Evolutionary conservation across 2,329 filamentous ascomycete species (phyloP), one percentile per base, ranked within the genome.

Genomic region (Dothistroma pini): DNA sequence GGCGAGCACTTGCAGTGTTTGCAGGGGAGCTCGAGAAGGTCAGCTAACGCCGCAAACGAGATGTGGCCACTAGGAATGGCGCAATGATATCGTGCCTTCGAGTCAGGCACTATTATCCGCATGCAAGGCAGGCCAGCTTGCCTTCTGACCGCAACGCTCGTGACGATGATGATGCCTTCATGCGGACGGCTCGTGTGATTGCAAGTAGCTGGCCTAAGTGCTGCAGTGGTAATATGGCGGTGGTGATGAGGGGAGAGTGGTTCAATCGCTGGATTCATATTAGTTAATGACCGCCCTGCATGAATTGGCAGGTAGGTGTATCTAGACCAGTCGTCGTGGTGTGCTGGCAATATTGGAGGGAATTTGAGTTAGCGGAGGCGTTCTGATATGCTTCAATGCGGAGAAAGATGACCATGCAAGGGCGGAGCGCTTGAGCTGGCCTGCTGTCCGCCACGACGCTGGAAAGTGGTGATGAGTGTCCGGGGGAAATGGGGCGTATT

Each of bases 21-120:
- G 48, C 49, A 51, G 51, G 50, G 35, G 44, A 54, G 25, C 31
- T 53, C 16, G 38, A 34, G 57, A 34, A 48, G 38, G 11, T 34
- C 31, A 44, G 57, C 50, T 59, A 54, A 34, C 57, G 49, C 22
- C 35, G 35, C 50, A 22, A 12, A 32, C 25, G 22, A 35, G 8
- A 48, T n/a, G 51, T 35, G 29, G 49, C 57, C 57, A 59, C 34
- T 59, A 29, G 35, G 25, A 41, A 59, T 54, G 35, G 57, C 49
- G 57, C 57, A 59, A 59, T 54, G 50, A 38, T n/a, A 51, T 59
- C 50, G 57, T 59, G 50, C 32, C 32, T 14, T 34, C 14, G 34
- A 14, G 25, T 34, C 19, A 34, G 44, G 54, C 38, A 49, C 38
- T 49, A n/a, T 56, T 56, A 48, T 48, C 51, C 51, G 31, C 25